phyloP scores from a whole-genome alignment of 1,284 basidiomycete species.

The Neotropicomus parvogracilis region DNA sequence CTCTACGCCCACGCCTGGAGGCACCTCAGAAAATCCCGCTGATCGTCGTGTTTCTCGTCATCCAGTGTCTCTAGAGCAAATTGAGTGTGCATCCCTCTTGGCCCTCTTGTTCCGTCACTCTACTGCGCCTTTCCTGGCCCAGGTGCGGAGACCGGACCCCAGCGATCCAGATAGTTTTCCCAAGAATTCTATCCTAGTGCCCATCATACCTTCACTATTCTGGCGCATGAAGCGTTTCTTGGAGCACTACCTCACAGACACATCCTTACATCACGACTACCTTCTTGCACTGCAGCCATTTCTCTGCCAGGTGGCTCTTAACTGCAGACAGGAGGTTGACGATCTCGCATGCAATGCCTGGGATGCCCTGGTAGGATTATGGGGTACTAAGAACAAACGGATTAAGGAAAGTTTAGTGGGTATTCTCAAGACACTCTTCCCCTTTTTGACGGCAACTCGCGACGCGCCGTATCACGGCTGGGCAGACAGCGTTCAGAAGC shows the following conservation, averaged over 20 bases:
- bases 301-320: slow-evolving; percentile 71
- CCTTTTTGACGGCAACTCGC: slow-evolving; percentile 52
- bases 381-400: slow-evolving; percentile 69
- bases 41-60: slow-evolving; percentile 21
- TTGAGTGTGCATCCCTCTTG: slow-evolving; percentile 68
- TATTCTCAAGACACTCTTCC: slow-evolving; percentile 66
- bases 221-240: slow-evolving; percentile 67
- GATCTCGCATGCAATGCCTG: slow-evolving; percentile 60
- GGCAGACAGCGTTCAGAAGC: slow-evolving; percentile 44
- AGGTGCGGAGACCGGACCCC: slow-evolving; percentile 26
- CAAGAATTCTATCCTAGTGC: slow-evolving; percentile 13
- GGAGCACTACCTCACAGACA: slow-evolving; percentile 58
- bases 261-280: slow-evolving; percentile 72
- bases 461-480: slow-evolving; percentile 22
- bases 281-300: slow-evolving; percentile 65
- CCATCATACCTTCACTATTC: slow-evolving; percentile 53
- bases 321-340: slow-evolving; percentile 56
- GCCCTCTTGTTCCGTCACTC: slow-evolving; percentile 62
- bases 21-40: slow-evolving; percentile 13
- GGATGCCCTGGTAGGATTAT: slow-evolving; percentile 63
- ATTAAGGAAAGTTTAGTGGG: slow-evolving; percentile 69
- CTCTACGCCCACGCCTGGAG: slow-evolving; percentile 21
- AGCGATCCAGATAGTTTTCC: slow-evolving; percentile 24
- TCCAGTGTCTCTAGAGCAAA: slow-evolving; percentile 57
- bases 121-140: slow-evolving; percentile 51